These are phyloP conservation scores for Neolentinus lepideus DNA, from an alignment of 1,284 basidiomycete genomes.

Conservation along the genomic window DNA sequence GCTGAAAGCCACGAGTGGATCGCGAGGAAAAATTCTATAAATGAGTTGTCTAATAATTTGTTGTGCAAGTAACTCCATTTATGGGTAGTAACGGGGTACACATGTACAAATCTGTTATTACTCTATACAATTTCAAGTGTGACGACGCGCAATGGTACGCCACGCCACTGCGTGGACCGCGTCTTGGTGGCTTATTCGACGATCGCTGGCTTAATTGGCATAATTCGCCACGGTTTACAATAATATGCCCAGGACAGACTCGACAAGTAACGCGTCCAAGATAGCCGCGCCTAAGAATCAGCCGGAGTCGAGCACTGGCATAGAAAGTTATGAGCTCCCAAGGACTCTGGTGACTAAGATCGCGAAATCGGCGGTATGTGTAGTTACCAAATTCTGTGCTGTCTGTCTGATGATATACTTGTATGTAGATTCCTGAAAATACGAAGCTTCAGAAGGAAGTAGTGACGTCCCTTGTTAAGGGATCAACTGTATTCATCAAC, in stretches of 20 bases:
- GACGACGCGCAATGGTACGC: too few species aligned
- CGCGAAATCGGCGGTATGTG: constrained; percentile 66
- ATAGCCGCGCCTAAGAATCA: constrained; percentile 54
- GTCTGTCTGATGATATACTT: background rate
- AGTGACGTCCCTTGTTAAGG: constrained; percentile 73
- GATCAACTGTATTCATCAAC: constrained; percentile 88
- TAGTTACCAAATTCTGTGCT: background rate
- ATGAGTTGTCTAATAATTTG: too few species aligned
- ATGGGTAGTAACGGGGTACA: too few species aligned
- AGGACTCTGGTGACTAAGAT: constrained; percentile 76
- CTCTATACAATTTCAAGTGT: too few species aligned
- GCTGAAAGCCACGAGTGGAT: too few species aligned
- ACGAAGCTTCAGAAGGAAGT: constrained; percentile 86
- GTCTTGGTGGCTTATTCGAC: too few species aligned
- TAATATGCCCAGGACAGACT: background rate
- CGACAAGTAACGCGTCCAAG: background rate
- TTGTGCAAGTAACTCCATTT: too few species aligned
- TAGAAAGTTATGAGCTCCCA: constrained; percentile 84
- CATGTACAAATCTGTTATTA: too few species aligned
- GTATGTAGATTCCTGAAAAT: constrained; percentile 74
- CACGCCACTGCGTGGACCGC: too few species aligned
- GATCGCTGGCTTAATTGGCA: too few species aligned
- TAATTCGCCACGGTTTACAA: too few species aligned
- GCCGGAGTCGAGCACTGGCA: constrained; percentile 68
- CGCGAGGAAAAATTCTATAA: too few species aligned